Percentiles rank a stretch among this genome's conserved stretches.
Evolutionary conservation across 805 yeast genomes (phyloP).

Genomic region (Monosporozyma yasuniensis): DNA sequence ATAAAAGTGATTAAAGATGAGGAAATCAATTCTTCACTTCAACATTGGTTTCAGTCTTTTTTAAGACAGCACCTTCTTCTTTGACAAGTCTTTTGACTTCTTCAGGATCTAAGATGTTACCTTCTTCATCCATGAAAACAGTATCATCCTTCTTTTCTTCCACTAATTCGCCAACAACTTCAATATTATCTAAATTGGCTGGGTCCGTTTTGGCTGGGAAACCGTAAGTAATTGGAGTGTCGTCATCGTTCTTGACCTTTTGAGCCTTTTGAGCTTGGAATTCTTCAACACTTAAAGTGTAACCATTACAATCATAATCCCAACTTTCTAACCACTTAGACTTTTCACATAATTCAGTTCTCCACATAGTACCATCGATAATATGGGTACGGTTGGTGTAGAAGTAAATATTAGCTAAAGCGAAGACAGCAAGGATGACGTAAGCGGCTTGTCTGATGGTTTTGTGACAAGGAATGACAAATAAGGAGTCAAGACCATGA

Average conservation of each 20-base stretch:
- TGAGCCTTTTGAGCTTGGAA: conserved; percentile 11
- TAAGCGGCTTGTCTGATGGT: conserved; percentile 38
- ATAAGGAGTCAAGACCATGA: conserved; percentile 49
- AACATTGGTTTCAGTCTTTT: background rate
- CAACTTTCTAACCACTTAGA: conserved; percentile 56
- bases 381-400: conserved; percentile 61
- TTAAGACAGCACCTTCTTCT: conserved; percentile 19
- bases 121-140: conserved; percentile 32
- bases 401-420: conserved; percentile 43
- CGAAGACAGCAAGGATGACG: conserved; percentile 39
- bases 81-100: conserved; percentile 22
- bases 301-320: conserved; percentile 84
- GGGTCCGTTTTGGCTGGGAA: conserved; percentile 2
- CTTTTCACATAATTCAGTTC: conserved; percentile 51
- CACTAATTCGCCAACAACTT: conserved; percentile 8
- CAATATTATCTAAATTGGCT: background rate
- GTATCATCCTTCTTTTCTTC: conserved; percentile 10
- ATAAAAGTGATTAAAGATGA: background rate
- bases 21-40: background rate
- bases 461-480: conserved; percentile 25
- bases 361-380: conserved; percentile 76
- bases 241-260: background rate
- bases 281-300: conserved; percentile 27
- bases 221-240: background rate
- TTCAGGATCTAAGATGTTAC: conserved; percentile 30